Base-by-base conservation (phyloP, 2,329 filamentous ascomycete genomes). In the Arthrobotrys sphaeroides region DNA sequence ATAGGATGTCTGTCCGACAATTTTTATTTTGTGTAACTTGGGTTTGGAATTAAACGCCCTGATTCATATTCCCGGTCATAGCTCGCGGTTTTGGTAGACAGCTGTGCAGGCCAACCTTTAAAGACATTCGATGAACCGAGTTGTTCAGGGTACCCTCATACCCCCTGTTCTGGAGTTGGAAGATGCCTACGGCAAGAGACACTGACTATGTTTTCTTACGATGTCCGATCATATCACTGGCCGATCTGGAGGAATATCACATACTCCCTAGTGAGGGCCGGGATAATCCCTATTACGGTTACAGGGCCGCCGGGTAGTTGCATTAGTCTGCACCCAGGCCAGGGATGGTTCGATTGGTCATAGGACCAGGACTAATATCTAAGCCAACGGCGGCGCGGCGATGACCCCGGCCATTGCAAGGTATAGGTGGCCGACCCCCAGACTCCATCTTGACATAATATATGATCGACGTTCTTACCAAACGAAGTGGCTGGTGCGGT, bases 261-360 rank as follows among this genome's bases (percentile, higher is more conserved):
- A 33, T 10, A 33, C 5, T 5, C 16, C 20, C 36, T 22, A 38
- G 22, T 16, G 7, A 4, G 7, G 33, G 28, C 51, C 18, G 20
- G 51, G 51, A 3, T 53, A 38, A 55, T 38, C 51, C 51, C 36
- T 36, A 55, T 55, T 31, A 31, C 51, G 51, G 51, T 38, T 55
- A 10, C 16, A 22, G 31, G 38, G 51, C 51, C 51, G 51, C 16
- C 51, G 51, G 51, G 49, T 53, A 53, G 16, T 6, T 16, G 16
- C 49, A 53, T 53, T 20, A 47, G 20, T 9, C 28, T 22, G 7
- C 13, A n/a, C n/a, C n/a, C n/a, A 24, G 16, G 22, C 16, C 12
- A 28, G n/a, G 12, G 36, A 16, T n/a, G n/a, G n/a, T n/a, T n/a
- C n/a, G n/a, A n/a, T 5, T 26, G 3, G 16, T 36, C 28, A 18